A percentile compares a stretch with the other conserved stretches of the same genome.
phyloP scores from a whole-genome alignment of 169 alveolate genomes.

The Perkinsus chesapeaki region DNA sequence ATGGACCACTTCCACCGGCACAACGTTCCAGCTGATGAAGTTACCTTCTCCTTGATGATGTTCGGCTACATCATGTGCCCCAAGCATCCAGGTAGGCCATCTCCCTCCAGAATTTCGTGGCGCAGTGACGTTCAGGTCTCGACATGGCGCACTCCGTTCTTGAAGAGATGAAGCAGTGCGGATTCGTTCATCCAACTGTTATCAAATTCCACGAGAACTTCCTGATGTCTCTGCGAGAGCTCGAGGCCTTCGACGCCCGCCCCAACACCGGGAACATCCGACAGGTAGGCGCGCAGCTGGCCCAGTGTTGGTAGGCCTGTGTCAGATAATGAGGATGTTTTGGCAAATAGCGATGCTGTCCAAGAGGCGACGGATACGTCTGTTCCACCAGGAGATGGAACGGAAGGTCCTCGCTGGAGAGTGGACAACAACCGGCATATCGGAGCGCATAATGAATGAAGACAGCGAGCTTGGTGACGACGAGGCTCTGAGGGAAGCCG shows the following conservation, averaged over 20 bases:
- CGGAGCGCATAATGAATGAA: background rate
- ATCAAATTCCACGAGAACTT: background rate
- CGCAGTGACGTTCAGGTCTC: background rate
- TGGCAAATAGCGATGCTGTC: background rate
- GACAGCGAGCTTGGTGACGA: background rate
- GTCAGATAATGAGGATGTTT: background rate
- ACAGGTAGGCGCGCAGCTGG: background rate
- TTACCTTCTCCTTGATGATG: background rate
- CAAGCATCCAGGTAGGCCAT: background rate
- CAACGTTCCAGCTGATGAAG: background rate
- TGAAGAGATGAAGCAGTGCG: background rate
- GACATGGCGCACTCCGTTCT: background rate
- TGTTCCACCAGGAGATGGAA: background rate
- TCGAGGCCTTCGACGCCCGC: background rate
- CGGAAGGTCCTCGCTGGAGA: background rate
- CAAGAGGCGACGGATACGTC: background rate
- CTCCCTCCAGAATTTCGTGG: background rate
- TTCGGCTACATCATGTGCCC: background rate
- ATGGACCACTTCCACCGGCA: background rate
- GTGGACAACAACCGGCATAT: background rate
- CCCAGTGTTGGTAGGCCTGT: background rate
- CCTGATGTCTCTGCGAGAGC: background rate
- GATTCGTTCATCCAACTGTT: background rate
- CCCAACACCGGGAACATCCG: background rate
- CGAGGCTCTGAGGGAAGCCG: background rate